Conservation (phyloP, 208 protist species). For the Tritrichomonas foetus region DNA sequence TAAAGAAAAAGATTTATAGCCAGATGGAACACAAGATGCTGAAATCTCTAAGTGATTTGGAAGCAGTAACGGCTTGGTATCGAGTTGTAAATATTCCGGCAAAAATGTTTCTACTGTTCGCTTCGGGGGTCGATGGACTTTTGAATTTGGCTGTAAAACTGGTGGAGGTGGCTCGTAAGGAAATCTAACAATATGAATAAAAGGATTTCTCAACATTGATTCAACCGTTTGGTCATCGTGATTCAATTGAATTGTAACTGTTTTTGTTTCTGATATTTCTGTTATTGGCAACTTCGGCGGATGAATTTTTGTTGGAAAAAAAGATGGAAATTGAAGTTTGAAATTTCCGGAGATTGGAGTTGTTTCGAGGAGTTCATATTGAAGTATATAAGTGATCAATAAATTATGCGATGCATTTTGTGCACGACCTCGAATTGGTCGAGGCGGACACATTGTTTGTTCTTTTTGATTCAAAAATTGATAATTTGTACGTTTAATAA, state of each 20-base stretch:
- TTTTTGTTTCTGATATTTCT: background rate
- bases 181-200: background rate
- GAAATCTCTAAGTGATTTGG: background rate
- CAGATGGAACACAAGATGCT: background rate
- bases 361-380: no score
- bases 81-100: background rate
- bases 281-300: background rate
- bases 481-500: no score
- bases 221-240: background rate
- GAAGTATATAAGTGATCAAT: no score
- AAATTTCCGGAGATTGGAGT: background rate
- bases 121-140: background rate
- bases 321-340: background rate
- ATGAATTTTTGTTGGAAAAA: background rate
- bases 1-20: background rate
- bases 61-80: background rate
- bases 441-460: no score
- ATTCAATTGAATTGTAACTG: background rate
- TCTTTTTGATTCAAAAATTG: no score
- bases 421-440: no score
- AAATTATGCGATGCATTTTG: no score
- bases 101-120: background rate
- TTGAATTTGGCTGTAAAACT: background rate
- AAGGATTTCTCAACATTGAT: background rate
- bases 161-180: background rate